Percentiles rank a stretch among this genome's conserved stretches.
Evolutionary conservation across 163 green algal genomes (phyloP).

Genomic region (Scenedesmus sp.): DNA sequence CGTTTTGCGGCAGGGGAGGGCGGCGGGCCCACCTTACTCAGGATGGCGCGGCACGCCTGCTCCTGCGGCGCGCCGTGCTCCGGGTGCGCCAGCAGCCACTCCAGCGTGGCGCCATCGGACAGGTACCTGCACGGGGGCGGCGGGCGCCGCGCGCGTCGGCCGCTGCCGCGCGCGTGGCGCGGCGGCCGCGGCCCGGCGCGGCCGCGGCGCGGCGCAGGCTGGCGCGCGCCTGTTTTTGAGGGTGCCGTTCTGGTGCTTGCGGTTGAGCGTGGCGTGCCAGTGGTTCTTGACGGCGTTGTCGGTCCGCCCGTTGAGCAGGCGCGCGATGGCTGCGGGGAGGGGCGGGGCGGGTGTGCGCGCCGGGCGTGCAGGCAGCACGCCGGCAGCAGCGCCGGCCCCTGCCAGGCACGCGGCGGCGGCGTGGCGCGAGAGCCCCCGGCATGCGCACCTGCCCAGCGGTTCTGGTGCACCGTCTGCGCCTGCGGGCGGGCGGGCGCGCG

Average conservation of each 20-base stretch:
- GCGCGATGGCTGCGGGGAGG: constrained; percentile 37
- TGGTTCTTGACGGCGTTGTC: constrained; percentile 92
- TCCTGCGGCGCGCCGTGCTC: constrained; percentile 16
- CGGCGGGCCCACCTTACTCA: constrained; percentile 11
- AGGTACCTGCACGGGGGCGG: constrained; percentile 30
- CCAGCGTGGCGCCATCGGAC: constrained; percentile 11
- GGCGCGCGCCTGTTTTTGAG: constrained; percentile 35
- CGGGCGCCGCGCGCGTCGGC: not conserved
- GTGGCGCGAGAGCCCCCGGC: not conserved
- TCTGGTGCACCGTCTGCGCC: constrained; percentile 40
- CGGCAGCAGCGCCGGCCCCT: constrained; percentile 2
- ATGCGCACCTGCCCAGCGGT: constrained; percentile 40
- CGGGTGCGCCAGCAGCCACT: constrained; percentile 43
- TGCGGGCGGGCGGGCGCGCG: not conserved
- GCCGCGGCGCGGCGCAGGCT: not conserved
- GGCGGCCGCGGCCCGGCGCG: not conserved
- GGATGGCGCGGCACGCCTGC: constrained; percentile 26
- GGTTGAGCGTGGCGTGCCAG: constrained; percentile 80
- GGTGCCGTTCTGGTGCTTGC: constrained; percentile 46
- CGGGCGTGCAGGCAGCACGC: not conserved
- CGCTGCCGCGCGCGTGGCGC: not conserved
- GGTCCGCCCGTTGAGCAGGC: constrained; percentile 61
- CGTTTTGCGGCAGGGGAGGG: not conserved
- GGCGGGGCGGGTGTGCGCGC: not conserved
- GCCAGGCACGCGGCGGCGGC: too few relatives aligned